Conservation (phyloP, 805 yeast genomes). For the Clavispora carvajalis region DNA sequence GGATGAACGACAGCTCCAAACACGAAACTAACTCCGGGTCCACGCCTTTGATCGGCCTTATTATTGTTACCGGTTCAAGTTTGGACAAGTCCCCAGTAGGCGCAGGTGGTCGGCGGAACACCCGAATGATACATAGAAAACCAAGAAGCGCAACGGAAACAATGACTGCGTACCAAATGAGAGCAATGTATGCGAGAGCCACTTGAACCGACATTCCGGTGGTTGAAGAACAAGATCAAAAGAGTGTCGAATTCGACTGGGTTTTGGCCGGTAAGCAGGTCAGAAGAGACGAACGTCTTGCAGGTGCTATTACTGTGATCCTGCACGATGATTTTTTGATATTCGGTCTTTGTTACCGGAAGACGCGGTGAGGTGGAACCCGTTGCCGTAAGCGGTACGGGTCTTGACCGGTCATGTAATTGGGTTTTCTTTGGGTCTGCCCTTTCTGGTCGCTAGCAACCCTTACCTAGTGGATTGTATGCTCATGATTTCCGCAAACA, state of each 20-base stretch:
- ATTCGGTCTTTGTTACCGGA: background rate
- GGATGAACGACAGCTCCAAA: constrained; percentile 61
- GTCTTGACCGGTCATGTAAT: background rate
- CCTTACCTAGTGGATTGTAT: too few relatives aligned
- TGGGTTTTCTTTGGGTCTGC: too few relatives aligned
- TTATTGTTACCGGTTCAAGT: constrained; percentile 55
- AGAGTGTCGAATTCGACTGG: too few relatives aligned
- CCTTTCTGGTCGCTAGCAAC: too few relatives aligned
- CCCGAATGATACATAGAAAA: constrained; percentile 30
- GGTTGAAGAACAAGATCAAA: too few relatives aligned
- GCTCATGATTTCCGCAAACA: too few relatives aligned
- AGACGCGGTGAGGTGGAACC: background rate
- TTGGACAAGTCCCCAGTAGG: constrained; percentile 9
- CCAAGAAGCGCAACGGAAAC: constrained; percentile 35
- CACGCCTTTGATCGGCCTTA: constrained; percentile 79
- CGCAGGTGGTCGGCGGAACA: constrained; percentile 22
- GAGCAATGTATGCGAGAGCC: constrained; percentile 14
- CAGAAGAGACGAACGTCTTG: too few relatives aligned
- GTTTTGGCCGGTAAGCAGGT: too few relatives aligned
- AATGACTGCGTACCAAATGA: constrained; percentile 38
- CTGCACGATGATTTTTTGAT: background rate
- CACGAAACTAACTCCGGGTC: constrained; percentile 72
- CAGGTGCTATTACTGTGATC: background rate
- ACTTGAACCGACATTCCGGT: background rate
- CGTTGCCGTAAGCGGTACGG: background rate